Evolutionary conservation across 2,329 filamentous ascomycete genomes (phyloP), one percentile per base, ranked within the genome.

Genomic region (Paramyrothecium sp.): DNA sequence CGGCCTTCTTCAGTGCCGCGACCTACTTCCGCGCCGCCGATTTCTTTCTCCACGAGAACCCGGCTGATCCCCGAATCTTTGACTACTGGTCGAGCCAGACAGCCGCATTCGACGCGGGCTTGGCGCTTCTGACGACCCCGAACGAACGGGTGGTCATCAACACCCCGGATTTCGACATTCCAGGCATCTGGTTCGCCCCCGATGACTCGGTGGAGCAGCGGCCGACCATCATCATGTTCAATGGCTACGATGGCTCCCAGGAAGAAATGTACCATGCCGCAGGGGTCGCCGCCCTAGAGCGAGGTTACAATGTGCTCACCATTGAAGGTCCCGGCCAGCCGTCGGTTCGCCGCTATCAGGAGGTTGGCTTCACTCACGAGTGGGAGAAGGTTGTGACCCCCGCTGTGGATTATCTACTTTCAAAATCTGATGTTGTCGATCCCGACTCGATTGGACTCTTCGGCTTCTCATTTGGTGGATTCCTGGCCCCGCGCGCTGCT

Each of bases 261-360:
- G 77, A 79, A 56, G 76, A 79, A 23, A 67, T 73, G 23, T 71
- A 72, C 50, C 75, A 78, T 58, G 48, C 63, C n/a, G 60, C 69
- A 13, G 74, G 68, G n/a, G 60, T 64, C 10, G 59, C 70, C 0
- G 73, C 69, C 0, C 60, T 77, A 3, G 68, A 69, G 23, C 69
- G 76, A 1, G 77, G 77, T 16, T 76, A 67, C 58, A 77, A 80
- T 52, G 68, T 71, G 51, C 69, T 80, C 10, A 75, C 73, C 0
- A 81, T 75, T 54, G 78, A 81, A 55, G 79, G 78, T 0, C 78
- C 78, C 0, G 78, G 78, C 0, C 78, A 81, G 60, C 70, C 72
- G 1, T 72, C 67, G 1, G 72, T 77, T 2, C 70, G 73, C 10
- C 73, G 78, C 1, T 56, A 74, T 0, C 75, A 81, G 53, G 63